These are phyloP conservation scores for Madurella fahalii DNA, from an alignment of 2,329 filamentous ascomycete genomes.

Conservation along the genomic window DNA sequence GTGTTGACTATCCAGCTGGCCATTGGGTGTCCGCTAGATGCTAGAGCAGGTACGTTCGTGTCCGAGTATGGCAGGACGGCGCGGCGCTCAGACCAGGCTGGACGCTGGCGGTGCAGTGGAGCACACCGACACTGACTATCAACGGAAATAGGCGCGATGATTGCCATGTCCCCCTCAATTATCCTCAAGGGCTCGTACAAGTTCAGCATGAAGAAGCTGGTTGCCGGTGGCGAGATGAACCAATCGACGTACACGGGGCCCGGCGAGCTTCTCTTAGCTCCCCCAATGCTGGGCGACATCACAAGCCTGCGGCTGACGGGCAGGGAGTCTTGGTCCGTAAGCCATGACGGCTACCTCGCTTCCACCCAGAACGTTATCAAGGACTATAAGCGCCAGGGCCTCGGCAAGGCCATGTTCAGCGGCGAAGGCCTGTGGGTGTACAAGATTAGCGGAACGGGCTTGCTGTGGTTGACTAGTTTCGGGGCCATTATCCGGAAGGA, in stretches of 20 bases:
- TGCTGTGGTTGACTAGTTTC: slow-evolving; percentile 89
- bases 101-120: background rate
- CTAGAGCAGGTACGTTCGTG: slow-evolving; percentile 61
- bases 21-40: slow-evolving; percentile 76
- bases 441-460: slow-evolving; percentile 73
- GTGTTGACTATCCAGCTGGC: slow-evolving; percentile 86
- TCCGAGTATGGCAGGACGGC: background rate
- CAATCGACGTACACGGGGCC: slow-evolving; percentile 82
- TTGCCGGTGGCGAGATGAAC: slow-evolving; percentile 74
- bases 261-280: slow-evolving; percentile 82
- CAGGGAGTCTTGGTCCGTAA: slow-evolving; percentile 74
- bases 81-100: too few relatives aligned
- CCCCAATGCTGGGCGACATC: slow-evolving; percentile 77
- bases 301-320: slow-evolving; percentile 72
- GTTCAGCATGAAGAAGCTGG: slow-evolving; percentile 87
- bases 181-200: slow-evolving; percentile 78
- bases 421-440: slow-evolving; percentile 92
- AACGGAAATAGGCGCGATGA: slow-evolving; percentile 65
- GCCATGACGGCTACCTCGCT: slow-evolving; percentile 81
- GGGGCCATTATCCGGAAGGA: slow-evolving; percentile 95
- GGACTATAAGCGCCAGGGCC: slow-evolving; percentile 78
- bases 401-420: slow-evolving; percentile 89
- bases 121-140: background rate
- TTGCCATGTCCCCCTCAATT: slow-evolving; percentile 88
- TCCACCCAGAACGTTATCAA: slow-evolving; percentile 83